Evolutionary conservation across 2,329 filamentous ascomycete genomes (phyloP).

Genomic region (Tetracladium maxilliforme): DNA sequence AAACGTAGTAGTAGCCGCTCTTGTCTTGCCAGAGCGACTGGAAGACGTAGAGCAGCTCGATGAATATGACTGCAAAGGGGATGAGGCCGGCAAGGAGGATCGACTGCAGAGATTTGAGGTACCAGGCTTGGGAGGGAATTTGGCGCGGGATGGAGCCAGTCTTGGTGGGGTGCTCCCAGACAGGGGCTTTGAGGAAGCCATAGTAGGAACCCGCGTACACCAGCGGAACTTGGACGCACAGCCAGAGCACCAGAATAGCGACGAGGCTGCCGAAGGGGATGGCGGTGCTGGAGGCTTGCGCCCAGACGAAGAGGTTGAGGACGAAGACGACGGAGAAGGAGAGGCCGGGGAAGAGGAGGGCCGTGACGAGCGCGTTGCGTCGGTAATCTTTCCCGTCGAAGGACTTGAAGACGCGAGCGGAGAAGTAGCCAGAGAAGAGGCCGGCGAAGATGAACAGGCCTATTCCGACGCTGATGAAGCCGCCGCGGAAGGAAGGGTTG

Average conservation of each 20-base stretch:
- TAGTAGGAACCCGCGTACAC: conserved; percentile 71
- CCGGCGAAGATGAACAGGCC: conserved; percentile 76
- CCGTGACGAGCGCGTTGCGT: conserved; percentile 65
- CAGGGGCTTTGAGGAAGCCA: conserved; percentile 49
- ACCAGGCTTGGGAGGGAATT: conserved; percentile 64
- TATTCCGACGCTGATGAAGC: conserved; percentile 72
- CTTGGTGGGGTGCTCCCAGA: conserved; percentile 74
- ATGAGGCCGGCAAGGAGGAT: conserved; percentile 62
- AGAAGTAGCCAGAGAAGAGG: conserved; percentile 78
- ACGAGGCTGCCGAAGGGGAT: conserved; percentile 71
- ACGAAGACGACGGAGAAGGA: conserved; percentile 63
- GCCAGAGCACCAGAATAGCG: conserved; percentile 61
- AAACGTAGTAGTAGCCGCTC: conserved; percentile 83
- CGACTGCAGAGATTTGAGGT: conserved; percentile 46
- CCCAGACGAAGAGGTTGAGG: conserved; percentile 81
- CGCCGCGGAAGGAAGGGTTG: conserved; percentile 80
- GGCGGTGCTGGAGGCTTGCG: conserved; percentile 75
- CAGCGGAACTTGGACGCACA: conserved; percentile 73
- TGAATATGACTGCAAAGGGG: conserved; percentile 78
- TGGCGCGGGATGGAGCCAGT: conserved; percentile 58
- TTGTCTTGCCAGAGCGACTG: conserved; percentile 84
- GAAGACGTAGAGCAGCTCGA: conserved; percentile 77
- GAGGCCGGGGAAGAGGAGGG: conserved; percentile 64
- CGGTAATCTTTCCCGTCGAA: conserved; percentile 64
- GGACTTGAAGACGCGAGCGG: conserved; percentile 67